A percentile compares a stretch with the other conserved stretches of the same genome.
Conservation (phyloP, 495 filamentous ascomycete species). For the Trichocladium uniseriatum region DNA sequence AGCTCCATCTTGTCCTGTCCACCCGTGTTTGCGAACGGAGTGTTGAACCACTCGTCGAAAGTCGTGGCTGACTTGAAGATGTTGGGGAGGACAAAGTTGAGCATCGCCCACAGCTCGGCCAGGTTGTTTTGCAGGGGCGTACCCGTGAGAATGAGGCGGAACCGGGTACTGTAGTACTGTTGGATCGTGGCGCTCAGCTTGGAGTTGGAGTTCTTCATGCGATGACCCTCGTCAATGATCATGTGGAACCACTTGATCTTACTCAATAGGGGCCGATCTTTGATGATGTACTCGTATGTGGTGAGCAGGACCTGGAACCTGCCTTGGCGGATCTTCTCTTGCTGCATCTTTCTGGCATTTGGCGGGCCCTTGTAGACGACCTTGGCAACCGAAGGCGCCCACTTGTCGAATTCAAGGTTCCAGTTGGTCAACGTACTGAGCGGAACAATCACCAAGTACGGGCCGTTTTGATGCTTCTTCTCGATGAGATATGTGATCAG, state of each 20-base stretch:
- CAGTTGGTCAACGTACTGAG: conserved; percentile 96
- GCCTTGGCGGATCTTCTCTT: conserved; percentile 87
- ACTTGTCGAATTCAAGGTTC: conserved; percentile 98
- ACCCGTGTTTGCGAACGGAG: conserved; percentile 96
- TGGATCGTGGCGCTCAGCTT: conserved; percentile 93
- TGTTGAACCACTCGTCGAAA: conserved; percentile 99
- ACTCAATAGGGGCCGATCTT: conserved; percentile 84
- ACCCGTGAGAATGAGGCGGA: conserved; percentile 92
- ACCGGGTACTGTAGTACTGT: conserved; percentile 87
- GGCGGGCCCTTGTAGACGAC: conserved; percentile 97
- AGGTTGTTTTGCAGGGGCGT: conserved; percentile 97
- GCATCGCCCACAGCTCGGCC: conserved; percentile 89
- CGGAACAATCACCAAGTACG: conserved; percentile 93
- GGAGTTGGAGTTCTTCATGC: conserved; percentile 98
- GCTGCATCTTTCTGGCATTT: conserved; percentile 76
- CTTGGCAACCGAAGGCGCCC: conserved; percentile 77
- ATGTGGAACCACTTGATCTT: conserved; percentile 99
- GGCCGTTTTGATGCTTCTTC: conserved; percentile 84
- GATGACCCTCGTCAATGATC: conserved; percentile 99
- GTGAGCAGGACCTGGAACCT: conserved; percentile 94
- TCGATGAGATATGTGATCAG: conserved; percentile 95
- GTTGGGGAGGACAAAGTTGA: conserved; percentile 95
- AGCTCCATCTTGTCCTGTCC: conserved; percentile 97
- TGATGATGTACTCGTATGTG: conserved; percentile 99
- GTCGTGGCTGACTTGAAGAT: conserved; percentile 99